Conservation (phyloP, 1,284 basidiomycete genomes). For the Hemileia vastatrix region DNA sequence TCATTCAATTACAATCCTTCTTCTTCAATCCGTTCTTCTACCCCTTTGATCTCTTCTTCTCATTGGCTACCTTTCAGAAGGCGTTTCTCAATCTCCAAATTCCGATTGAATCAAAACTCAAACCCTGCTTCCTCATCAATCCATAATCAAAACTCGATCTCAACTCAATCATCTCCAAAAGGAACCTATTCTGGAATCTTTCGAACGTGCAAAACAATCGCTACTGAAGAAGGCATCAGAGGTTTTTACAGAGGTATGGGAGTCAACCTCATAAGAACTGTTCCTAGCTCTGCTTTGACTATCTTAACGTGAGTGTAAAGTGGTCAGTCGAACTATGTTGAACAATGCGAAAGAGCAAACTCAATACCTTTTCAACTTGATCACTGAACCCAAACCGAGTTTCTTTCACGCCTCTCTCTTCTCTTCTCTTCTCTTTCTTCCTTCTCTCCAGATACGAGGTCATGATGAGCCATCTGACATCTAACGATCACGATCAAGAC, state of each 20-base stretch:
- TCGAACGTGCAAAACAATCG: conserved; percentile 31
- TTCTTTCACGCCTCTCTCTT: not conserved
- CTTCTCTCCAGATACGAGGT: not conserved
- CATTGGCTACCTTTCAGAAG: too few species aligned
- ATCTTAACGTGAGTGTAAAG: too few species aligned
- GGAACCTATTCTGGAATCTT: conserved; percentile 25
- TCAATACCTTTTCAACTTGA: not conserved
- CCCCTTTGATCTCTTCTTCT: not conserved
- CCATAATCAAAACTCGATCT: not conserved
- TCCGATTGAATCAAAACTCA: too few species aligned
- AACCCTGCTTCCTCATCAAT: not conserved
- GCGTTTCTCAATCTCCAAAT: not conserved
- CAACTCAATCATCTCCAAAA: too few species aligned
- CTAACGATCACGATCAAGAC: not conserved
- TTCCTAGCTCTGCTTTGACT: conserved; percentile 39
- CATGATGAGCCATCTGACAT: not conserved
- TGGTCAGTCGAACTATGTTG: not conserved
- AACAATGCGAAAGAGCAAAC: not conserved
- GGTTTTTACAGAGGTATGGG: conserved; percentile 42
- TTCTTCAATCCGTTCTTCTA: too few species aligned
- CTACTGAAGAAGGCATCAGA: conserved; percentile 32
- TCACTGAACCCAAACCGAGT: not conserved
- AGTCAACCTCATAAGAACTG: conserved; percentile 39
- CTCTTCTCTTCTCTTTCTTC: not conserved
- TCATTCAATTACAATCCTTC: too few species aligned